phyloP scores from a whole-genome alignment of 73 alveolate genomes.

The Stentor coeruleus region DNA sequence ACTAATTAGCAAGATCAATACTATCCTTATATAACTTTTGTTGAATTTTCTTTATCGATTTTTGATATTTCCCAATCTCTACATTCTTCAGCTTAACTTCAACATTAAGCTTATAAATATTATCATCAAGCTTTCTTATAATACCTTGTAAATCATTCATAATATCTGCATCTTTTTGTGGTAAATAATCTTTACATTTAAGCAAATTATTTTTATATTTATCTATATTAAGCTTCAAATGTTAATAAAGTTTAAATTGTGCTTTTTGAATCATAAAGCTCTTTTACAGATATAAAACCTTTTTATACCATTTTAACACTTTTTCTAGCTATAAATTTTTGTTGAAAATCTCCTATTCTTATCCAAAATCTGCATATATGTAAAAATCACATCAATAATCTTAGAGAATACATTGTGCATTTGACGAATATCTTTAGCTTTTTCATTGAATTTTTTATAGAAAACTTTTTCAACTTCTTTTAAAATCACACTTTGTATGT shows the following conservation, averaged over 20 bases:
- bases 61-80: not conserved
- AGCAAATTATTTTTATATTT: not conserved
- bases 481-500: not conserved
- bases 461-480: not conserved
- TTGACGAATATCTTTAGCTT: not conserved
- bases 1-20: not conserved
- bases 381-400: not conserved
- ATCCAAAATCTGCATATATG: not conserved
- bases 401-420: not conserved
- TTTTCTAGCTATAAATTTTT: not conserved
- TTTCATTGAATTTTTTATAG: not conserved
- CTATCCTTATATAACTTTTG: not conserved
- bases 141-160: not conserved
- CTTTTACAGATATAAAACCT: not conserved
- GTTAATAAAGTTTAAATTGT: not conserved
- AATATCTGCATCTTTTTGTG: constrained; percentile 11
- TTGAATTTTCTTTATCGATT: not conserved
- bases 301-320: not conserved
- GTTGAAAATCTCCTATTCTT: not conserved
- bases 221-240: not conserved
- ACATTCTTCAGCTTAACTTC: not conserved
- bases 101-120: not conserved
- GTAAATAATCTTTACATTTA: not conserved
- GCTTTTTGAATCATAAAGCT: not conserved
- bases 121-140: not conserved